Conservation (phyloP, 805 yeast genomes). For the Yarrowia sp. region DNA sequence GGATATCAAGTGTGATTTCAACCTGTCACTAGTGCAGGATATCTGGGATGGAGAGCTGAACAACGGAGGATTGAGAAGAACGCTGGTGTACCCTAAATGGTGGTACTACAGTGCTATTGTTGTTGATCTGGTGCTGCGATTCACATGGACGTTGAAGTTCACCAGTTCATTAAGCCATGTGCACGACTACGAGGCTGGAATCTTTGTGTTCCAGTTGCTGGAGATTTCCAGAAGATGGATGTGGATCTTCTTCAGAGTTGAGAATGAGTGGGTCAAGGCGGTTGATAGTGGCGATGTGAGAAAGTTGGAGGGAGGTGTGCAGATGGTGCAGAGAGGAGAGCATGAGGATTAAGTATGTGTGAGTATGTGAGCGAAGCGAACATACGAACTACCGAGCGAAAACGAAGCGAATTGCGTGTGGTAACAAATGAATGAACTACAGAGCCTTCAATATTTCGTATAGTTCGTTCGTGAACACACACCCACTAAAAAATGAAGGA, state of each 20-base stretch:
- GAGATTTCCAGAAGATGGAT: slow-evolving; percentile 83
- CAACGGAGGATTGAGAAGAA: slow-evolving; percentile 35
- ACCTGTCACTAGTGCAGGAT: slow-evolving; percentile 52
- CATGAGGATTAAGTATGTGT: background rate
- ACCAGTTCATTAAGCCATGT: slow-evolving; percentile 40
- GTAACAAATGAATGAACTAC: too few relatives aligned
- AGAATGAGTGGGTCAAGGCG: slow-evolving; percentile 57
- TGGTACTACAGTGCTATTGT: slow-evolving; percentile 58
- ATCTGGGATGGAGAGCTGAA: slow-evolving; percentile 25
- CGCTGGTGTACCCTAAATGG: slow-evolving; percentile 34
- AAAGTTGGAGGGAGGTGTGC: background rate
- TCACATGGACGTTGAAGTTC: slow-evolving; percentile 68
- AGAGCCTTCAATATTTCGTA: too few relatives aligned
- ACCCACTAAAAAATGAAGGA: too few relatives aligned
- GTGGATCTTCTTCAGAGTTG: slow-evolving; percentile 85
- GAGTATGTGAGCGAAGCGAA: background rate
- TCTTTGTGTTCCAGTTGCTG: slow-evolving; percentile 63
- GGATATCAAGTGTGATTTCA: slow-evolving; percentile 93
- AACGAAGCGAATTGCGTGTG: too few relatives aligned
- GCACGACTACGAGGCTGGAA: slow-evolving; percentile 50
- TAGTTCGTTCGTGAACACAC: too few relatives aligned
- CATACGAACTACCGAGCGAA: background rate
- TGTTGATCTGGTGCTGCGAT: slow-evolving; percentile 65
- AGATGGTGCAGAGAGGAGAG: slow-evolving; percentile 3
- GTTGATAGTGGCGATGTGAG: slow-evolving; percentile 14